Evolutionary conservation across 192 early-diverging fungal genomes (phyloP), one percentile per base, ranked within the genome.

Genomic region (Coemansia sp.): DNA sequence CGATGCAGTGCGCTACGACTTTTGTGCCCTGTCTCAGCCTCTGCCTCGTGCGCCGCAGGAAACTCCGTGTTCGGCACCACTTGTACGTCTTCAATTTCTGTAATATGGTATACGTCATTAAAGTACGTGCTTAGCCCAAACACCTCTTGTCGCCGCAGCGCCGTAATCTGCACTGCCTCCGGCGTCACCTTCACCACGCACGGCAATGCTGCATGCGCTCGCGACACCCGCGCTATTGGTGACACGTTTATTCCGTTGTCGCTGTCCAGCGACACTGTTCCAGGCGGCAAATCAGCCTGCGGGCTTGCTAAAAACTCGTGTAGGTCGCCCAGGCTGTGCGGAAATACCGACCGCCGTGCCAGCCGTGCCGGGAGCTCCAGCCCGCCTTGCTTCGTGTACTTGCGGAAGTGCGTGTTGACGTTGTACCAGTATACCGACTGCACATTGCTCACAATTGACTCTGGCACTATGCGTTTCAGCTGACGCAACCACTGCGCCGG

Each of bases 101-200:
- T 85, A 32, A 95, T 92, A 64, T 92, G 91, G 68, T 88, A 92
- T 11, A 94, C 89, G 64, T 98, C 95, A 64, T 95, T 94, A 58
- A 92, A 85, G 56, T 87, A 84, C 50, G 89, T 86, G 59, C 72
- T 87, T 56, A 90, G 72, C 10, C 89, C 90, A 66, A 86, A 83
- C 25, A 95, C 77, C 50, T 95, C 93, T 71, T 93, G 91, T 46
- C 90, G 85, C 73, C 87, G 88, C 64, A 83, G 75, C 51, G 85
- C 72, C 4, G 83, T 88, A 31, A 98, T 86, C 68, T 95, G 92
- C 42, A 98, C 88, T 9, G 85, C 87, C 57, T 98, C 94, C 6
- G 84, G 75, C 10, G 90, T 86, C 65, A 98, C 85, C 72, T 92
- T 92, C 59, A 98, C 84, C 32, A 87, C 86, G 27, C 94, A 92